These are phyloP conservation scores for Colletotrichum spaethianum DNA, from an alignment of 2,329 filamentous ascomycete genomes.

Conservation along the genomic window DNA sequence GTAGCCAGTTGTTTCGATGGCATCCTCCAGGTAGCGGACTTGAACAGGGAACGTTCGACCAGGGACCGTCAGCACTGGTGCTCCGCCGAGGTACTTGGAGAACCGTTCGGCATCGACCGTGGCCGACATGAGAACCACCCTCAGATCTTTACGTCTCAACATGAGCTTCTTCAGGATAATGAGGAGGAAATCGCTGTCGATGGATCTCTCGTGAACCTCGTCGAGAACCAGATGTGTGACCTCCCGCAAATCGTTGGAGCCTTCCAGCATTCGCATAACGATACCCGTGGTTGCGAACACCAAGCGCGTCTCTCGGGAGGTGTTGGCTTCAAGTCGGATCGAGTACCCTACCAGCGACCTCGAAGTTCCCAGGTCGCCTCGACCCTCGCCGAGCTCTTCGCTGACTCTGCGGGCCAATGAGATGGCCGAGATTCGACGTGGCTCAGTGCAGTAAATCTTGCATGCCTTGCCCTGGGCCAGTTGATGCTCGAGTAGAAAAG, in stretches of 20 bases:
- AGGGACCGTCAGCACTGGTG: constrained; percentile 90
- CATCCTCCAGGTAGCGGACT: constrained; percentile 91
- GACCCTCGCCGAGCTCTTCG: constrained; percentile 91
- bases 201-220: constrained; percentile 95
- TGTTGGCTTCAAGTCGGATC: constrained; percentile 92
- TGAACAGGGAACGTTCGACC: constrained; percentile 94
- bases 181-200: constrained; percentile 96
- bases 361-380: constrained; percentile 83
- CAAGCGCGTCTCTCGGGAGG: constrained; percentile 83
- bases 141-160: constrained; percentile 82
- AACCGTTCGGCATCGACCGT: constrained; percentile 95
- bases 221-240: constrained; percentile 97
- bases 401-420: constrained; percentile 94
- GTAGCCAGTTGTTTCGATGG: constrained; percentile 88
- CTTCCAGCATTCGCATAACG: constrained; percentile 97
- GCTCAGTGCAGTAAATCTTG: constrained; percentile 96
- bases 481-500: constrained; percentile 92
- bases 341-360: constrained; percentile 94
- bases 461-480: constrained; percentile 84
- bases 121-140: constrained; percentile 96
- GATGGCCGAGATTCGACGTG: constrained; percentile 94
- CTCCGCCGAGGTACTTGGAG: constrained; percentile 87
- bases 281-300: constrained; percentile 94
- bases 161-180: constrained; percentile 92
- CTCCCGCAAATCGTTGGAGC: constrained; percentile 86